phyloP scores from a whole-genome alignment of 371 early-diverging fungal genomes.

The Syncephalastrum racemosum region DNA sequence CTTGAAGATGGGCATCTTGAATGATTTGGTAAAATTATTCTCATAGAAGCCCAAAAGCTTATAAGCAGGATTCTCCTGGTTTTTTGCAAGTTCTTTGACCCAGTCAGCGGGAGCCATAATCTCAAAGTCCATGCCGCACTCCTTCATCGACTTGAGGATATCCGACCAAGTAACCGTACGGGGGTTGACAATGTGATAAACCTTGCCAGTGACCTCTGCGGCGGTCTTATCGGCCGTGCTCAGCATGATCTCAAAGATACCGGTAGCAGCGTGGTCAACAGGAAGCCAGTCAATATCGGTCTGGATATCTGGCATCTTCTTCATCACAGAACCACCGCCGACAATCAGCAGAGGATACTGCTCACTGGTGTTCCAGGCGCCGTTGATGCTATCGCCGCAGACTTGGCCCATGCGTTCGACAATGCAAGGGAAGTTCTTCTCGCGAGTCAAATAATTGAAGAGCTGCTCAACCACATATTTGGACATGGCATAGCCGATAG shows the following conservation, averaged over 20 bases:
- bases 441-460: constrained; percentile 16
- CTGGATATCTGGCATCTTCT: constrained; percentile 28
- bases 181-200: constrained; percentile 38
- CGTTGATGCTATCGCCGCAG: constrained; percentile 30
- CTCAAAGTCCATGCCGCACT: constrained; percentile 25
- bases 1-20: constrained; percentile 8
- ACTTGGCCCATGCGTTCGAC: constrained; percentile 42
- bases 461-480: constrained; percentile 39
- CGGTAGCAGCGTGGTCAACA: constrained; percentile 25
- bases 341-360: constrained; percentile 38
- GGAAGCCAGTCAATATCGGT: constrained; percentile 34
- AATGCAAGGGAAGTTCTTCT: constrained; percentile 30
- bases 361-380: constrained; percentile 43
- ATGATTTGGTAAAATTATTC: not conserved
- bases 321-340: constrained; percentile 29
- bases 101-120: constrained; percentile 21
- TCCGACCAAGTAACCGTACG: constrained; percentile 15
- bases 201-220: not conserved
- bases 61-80: constrained; percentile 30
- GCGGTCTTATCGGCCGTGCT: constrained; percentile 14
- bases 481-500: constrained; percentile 42
- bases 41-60: constrained; percentile 23
- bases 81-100: constrained; percentile 19
- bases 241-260: constrained; percentile 29
- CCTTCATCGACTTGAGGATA: constrained; percentile 19